Percentiles rank a stretch among this genome's conserved stretches.
phyloP scores from a whole-genome alignment of 1,284 basidiomycete genomes.

The Sanguinoderma infundibulare region DNA sequence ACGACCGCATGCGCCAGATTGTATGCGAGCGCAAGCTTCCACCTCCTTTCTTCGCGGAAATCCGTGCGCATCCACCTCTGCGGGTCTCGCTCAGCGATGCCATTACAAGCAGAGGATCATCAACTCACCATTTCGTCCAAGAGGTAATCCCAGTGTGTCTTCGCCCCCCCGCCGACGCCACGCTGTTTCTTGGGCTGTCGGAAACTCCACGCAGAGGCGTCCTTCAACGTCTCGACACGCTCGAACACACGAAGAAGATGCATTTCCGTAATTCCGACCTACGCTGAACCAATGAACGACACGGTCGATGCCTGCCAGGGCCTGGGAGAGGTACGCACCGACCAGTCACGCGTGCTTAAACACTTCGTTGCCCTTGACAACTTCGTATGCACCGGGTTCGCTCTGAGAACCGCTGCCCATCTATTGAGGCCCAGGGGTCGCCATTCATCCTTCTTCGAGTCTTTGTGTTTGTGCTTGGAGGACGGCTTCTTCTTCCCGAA shows the following conservation, averaged over 20 bases:
- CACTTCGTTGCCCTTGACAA: slow-evolving; percentile 75
- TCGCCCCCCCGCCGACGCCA: slow-evolving; percentile 73
- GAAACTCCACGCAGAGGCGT: slow-evolving; percentile 87
- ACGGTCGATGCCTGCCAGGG: too few relatives aligned
- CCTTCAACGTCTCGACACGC: slow-evolving; percentile 85
- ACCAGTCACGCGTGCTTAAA: slow-evolving; percentile 79
- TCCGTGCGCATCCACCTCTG: slow-evolving; percentile 98
- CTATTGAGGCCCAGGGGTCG: slow-evolving; percentile 67
- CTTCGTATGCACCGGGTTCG: slow-evolving; percentile 75
- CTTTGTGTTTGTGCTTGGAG: slow-evolving; percentile 60
- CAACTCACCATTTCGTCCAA: slow-evolving; percentile 91
- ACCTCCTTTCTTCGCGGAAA: slow-evolving; percentile 91
- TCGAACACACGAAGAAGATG: slow-evolving; percentile 83
- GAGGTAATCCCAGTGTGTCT: slow-evolving; percentile 95
- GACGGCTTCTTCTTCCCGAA: slow-evolving; percentile 64
- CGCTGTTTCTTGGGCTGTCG: slow-evolving; percentile 95
- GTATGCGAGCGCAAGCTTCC: slow-evolving; percentile 90
- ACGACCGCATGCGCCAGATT: slow-evolving; percentile 85
- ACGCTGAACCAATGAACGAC: not conserved
- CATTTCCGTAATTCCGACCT: slow-evolving; percentile 82
- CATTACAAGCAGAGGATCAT: not conserved
- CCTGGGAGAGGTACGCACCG: slow-evolving; percentile 48
- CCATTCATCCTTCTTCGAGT: slow-evolving; percentile 64
- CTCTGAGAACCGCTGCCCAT: slow-evolving; percentile 71
- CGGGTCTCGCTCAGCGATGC: slow-evolving; percentile 9